phyloP scores from a whole-genome alignment of 352 stramenopile genomes.

The Phytopythium aichiense region DNA sequence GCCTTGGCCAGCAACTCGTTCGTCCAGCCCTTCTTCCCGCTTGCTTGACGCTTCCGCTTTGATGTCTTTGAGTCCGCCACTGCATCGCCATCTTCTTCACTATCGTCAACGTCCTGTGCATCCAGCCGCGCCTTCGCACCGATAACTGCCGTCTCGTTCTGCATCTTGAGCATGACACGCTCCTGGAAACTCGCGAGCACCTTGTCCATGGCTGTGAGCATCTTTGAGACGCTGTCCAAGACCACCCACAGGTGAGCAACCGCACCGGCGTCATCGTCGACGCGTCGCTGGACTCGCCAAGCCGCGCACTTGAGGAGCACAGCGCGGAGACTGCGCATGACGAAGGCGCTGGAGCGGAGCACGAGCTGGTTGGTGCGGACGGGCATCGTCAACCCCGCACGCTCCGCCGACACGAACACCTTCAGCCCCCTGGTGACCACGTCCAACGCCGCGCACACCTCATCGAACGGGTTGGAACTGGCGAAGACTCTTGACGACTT shows the following conservation, averaged over 20 bases:
- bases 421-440: constrained; percentile 36
- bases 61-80: not conserved
- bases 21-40: constrained; percentile 27
- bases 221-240: constrained; percentile 26
- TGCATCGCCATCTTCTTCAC: not conserved
- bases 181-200: constrained; percentile 56
- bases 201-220: constrained; percentile 32
- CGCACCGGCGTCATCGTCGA: constrained; percentile 23
- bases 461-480: constrained; percentile 31
- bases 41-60: constrained; percentile 1
- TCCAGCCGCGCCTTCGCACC: constrained; percentile 9
- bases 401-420: constrained; percentile 49
- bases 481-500: not conserved
- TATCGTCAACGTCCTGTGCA: not conserved
- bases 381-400: constrained; percentile 45
- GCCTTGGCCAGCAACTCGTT: constrained; percentile 52
- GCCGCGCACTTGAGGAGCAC: constrained; percentile 39
- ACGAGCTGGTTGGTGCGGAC: constrained; percentile 48
- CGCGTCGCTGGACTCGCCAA: constrained; percentile 39
- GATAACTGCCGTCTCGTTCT: constrained; percentile 24
- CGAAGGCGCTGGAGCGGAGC: constrained; percentile 33
- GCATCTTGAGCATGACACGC: constrained; percentile 64
- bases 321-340: constrained; percentile 24
- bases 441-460: constrained; percentile 33
- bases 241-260: constrained; percentile 43